These are phyloP conservation scores for Scedosporium boydii DNA, from an alignment of 2,329 filamentous ascomycete genomes.

Conservation along the genomic window DNA sequence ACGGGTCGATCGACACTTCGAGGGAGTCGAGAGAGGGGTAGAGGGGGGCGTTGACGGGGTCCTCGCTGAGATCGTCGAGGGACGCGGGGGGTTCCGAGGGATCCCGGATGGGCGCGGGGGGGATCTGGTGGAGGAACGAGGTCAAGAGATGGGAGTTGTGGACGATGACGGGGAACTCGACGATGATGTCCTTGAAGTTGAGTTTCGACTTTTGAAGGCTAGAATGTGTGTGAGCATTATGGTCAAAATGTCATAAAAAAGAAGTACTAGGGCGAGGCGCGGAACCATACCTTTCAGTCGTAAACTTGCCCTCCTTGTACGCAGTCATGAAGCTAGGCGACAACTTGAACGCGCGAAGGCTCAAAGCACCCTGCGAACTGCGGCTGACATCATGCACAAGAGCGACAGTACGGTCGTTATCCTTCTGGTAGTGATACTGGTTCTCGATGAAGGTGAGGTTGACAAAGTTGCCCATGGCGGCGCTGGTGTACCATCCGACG, in stretches of 20 bases:
- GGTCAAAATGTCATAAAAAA: not conserved
- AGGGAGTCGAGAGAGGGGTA: conserved; percentile 84
- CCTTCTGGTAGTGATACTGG: conserved; percentile 94
- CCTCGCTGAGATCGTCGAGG: conserved; percentile 64
- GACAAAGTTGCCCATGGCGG: conserved; percentile 97
- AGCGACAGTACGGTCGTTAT: conserved; percentile 80
- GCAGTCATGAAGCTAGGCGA: conserved; percentile 81
- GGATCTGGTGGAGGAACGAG: conserved; percentile 87
- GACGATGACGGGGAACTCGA: conserved; percentile 79
- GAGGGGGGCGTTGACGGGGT: conserved; percentile 54
- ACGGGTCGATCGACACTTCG: conserved; percentile 90
- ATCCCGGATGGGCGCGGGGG: conserved; percentile 48
- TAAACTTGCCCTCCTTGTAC: conserved; percentile 97
- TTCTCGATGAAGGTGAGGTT: conserved; percentile 95
- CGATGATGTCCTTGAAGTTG: conserved; percentile 84
- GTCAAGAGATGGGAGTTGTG: conserved; percentile 98
- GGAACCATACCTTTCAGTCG: conserved; percentile 70
- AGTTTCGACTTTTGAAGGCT: conserved; percentile 93
- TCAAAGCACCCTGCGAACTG: conserved; percentile 84
- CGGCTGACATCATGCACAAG: conserved; percentile 93
- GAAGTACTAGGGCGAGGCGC: conserved; percentile 8
- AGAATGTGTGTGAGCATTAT: not conserved
- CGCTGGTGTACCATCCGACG: conserved; percentile 97
- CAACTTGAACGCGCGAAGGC: conserved; percentile 82
- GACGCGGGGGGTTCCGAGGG: conserved; percentile 70